A percentile compares a stretch with the other conserved stretches of the same genome.
Evolutionary conservation across 208 protist genomes (phyloP).

Genomic region (Crithidia thermophila): DNA sequence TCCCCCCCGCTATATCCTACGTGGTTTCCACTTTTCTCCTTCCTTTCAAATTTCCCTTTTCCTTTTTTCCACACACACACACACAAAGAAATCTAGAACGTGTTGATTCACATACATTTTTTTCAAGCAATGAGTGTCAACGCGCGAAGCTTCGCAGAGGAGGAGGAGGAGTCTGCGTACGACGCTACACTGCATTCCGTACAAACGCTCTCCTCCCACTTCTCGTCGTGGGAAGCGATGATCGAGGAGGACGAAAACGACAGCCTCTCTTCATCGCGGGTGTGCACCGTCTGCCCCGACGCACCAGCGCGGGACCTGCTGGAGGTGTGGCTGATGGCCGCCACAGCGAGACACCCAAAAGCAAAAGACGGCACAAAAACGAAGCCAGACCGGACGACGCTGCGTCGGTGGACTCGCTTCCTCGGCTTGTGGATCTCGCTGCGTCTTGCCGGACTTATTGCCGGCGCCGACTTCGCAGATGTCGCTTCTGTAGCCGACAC

Average conservation of each 20-base stretch:
- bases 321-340: conserved; percentile 1
- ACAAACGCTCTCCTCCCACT: neutral
- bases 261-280: neutral
- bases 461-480: neutral
- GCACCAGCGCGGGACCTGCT: neutral
- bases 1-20: too few species aligned
- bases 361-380: too few species aligned
- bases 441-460: conserved; percentile 18
- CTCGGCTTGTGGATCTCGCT: conserved; percentile 11
- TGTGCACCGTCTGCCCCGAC: neutral
- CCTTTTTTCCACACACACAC: too few species aligned
- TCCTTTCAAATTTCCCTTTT: too few species aligned
- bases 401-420: conserved; percentile 5
- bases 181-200: neutral
- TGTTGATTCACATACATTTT: too few species aligned
- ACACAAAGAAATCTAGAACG: too few species aligned
- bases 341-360: neutral
- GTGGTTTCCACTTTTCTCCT: too few species aligned
- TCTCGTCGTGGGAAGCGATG: conserved; percentile 16
- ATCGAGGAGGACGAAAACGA: neutral
- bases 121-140: too few species aligned
- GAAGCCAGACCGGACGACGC: neutral
- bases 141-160: too few species aligned
- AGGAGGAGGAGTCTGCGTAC: neutral
- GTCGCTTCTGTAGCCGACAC: neutral